Evolutionary conservation across 2,329 filamentous ascomycete species (phyloP), one percentile per base, ranked within the genome.

Genomic region (Penicillium italicum): DNA sequence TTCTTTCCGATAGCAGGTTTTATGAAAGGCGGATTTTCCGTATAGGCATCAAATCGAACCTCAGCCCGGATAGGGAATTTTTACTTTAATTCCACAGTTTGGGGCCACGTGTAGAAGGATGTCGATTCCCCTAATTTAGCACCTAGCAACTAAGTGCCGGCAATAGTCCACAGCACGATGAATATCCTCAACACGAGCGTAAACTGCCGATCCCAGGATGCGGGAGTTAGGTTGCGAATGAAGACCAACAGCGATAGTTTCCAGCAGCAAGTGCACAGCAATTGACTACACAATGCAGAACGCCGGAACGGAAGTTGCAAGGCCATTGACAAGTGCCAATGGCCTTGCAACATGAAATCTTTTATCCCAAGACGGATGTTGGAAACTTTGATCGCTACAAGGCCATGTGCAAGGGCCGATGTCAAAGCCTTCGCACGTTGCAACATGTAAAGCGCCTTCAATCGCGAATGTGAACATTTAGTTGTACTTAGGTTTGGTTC

Each of bases 291-390:
- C 66, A 9, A 61, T 55, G 31, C 60, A 58, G 24, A 57, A 33
- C 18, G 58, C 41, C 53, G 69, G 36, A n/a, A 67, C 62, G 18
- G 49, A 26, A n/a, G 62, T 51, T 8, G 62, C 58, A 7, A 65
- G 36, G 37, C 56, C 60, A 52, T 70, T 67, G 46, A 69, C 68
- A 3, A 45, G 36, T 4, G 58, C 61, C 30, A 65, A 56, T n/a
- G n/a, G n/a, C n/a, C 26, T 60, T 65, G 61, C 47, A 61, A 63
- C 20, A 68, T 62, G 37, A 61, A 63, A 18, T 60, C 52, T 43
- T 69, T 70, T 5, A 62, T 64, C 4, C 64, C 62, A 2, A 70
- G 37, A 4, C 67, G 60, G n/a, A n/a, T n/a, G n/a, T n/a, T n/a
- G n/a, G n/a, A n/a, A n/a, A n/a, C n/a, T n/a, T n/a, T n/a, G n/a